These are phyloP conservation scores for Thyridium curvatum DNA, from an alignment of 2,329 filamentous ascomycete genomes.

Conservation along the genomic window DNA sequence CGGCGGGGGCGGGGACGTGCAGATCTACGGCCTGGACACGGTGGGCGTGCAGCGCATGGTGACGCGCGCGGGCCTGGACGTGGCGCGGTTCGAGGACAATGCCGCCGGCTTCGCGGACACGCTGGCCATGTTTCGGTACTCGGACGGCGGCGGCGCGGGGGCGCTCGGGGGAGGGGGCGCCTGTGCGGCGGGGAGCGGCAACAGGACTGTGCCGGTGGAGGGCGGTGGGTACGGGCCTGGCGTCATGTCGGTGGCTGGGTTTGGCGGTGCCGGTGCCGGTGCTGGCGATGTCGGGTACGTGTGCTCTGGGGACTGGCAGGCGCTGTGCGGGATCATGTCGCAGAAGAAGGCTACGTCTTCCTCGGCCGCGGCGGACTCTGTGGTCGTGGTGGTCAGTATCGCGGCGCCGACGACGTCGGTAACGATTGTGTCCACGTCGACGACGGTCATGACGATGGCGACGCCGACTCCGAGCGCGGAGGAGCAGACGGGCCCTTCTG, in stretches of 20 bases:
- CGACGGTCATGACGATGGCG: too few species aligned
- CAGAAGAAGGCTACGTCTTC: neutral
- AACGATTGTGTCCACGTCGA: too few species aligned
- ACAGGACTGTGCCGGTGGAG: neutral
- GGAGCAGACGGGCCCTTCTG: too few species aligned
- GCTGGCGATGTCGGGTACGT: slow-evolving; percentile 2
- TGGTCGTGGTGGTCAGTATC: too few species aligned
- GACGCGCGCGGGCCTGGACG: slow-evolving; percentile 7
- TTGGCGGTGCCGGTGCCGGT: too few species aligned
- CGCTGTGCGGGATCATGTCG: slow-evolving; percentile 3
- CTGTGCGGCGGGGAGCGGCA: neutral
- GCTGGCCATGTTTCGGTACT: slow-evolving; percentile 13
- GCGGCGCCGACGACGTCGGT: too few species aligned
- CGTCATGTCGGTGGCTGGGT: too few species aligned
- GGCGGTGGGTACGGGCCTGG: too few species aligned
- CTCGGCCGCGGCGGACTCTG: too few species aligned
- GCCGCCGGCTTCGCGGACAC: slow-evolving; percentile 14
- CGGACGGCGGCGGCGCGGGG: too few species aligned
- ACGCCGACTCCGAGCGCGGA: too few species aligned
- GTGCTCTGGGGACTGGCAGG: slow-evolving; percentile 7
- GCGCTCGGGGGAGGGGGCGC: too few species aligned
- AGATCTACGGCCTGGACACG: slow-evolving; percentile 1
- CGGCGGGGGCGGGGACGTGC: neutral
- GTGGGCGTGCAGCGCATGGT: slow-evolving; percentile 8
- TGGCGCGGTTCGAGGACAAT: slow-evolving; percentile 12